phyloP scores from a whole-genome alignment of 1,284 basidiomycete species.

The Peniophora sp. region DNA sequence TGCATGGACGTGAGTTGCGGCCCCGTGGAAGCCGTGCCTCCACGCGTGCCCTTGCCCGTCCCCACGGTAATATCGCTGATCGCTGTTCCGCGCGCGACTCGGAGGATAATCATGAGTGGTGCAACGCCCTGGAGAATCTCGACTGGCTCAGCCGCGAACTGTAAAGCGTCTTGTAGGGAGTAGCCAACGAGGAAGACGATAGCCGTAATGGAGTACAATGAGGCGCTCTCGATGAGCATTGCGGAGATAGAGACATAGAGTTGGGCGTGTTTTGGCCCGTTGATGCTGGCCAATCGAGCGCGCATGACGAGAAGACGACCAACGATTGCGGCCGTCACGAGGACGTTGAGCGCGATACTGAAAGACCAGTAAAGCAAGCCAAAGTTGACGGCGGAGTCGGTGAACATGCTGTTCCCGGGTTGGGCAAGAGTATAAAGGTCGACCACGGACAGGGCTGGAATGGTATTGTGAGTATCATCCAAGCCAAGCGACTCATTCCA shows the following conservation, averaged over 20 bases:
- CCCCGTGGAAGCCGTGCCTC: no score
- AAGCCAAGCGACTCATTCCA: neutral
- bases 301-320: conserved; percentile 7
- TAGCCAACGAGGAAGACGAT: conserved; percentile 4
- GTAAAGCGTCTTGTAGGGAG: conserved; percentile 2
- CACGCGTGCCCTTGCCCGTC: no score
- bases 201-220: conserved; percentile 4
- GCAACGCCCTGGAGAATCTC: neutral
- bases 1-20: no score
- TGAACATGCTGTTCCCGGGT: conserved; percentile 4
- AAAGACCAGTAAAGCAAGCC: conserved; percentile 7
- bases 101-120: neutral
- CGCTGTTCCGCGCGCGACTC: neutral
- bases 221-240: conserved; percentile 12
- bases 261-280: no score
- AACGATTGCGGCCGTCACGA: conserved; percentile 10
- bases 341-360: conserved; percentile 5
- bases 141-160: neutral
- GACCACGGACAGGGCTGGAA: neutral
- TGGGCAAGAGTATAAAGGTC: conserved; percentile 1
- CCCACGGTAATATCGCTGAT: no score
- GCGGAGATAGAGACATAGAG: conserved; percentile 7
- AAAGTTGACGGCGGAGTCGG: conserved; percentile 2
- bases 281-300: neutral
- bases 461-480: neutral